Conservation (phyloP, 1,284 basidiomycete genomes). For the Microbotryum silenes-acaulis region DNA sequence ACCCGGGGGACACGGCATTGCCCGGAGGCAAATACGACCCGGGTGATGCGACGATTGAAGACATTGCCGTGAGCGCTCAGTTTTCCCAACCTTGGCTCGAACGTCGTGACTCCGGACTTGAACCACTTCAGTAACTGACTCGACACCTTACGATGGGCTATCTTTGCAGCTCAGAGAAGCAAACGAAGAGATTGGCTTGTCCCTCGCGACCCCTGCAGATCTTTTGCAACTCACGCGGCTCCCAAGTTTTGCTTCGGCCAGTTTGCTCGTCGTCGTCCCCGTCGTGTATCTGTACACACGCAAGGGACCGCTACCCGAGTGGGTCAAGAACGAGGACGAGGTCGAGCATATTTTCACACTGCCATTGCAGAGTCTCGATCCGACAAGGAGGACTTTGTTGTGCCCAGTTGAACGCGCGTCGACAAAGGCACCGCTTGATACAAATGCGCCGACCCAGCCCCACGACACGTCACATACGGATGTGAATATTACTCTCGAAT, state of each 20-base stretch:
- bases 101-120: too few species aligned
- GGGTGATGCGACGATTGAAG: conserved; percentile 10
- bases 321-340: conserved; percentile 25
- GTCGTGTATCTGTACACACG: conserved; percentile 20
- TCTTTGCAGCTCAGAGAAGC: conserved; percentile 31
- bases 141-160: too few species aligned
- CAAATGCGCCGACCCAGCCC: neutral
- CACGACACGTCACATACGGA: neutral
- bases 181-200: conserved; percentile 30
- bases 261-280: conserved; percentile 34
- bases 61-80: conserved; percentile 18
- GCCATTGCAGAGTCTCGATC: conserved; percentile 7
- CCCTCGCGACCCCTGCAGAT: neutral
- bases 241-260: conserved; percentile 32
- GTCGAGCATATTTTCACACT: conserved; percentile 31
- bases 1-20: conserved; percentile 34
- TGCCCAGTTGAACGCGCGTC: neutral
- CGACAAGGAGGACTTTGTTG: neutral
- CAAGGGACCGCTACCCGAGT: conserved; percentile 7
- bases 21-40: conserved; percentile 32
- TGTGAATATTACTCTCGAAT: conserved; percentile 6
- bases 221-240: conserved; percentile 30
- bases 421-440: neutral
- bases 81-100: too few species aligned
- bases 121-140: too few species aligned